Evolutionary conservation across 176 grass and related monocot species (phyloP).

Genomic region (Cenchrus purpureus): DNA sequence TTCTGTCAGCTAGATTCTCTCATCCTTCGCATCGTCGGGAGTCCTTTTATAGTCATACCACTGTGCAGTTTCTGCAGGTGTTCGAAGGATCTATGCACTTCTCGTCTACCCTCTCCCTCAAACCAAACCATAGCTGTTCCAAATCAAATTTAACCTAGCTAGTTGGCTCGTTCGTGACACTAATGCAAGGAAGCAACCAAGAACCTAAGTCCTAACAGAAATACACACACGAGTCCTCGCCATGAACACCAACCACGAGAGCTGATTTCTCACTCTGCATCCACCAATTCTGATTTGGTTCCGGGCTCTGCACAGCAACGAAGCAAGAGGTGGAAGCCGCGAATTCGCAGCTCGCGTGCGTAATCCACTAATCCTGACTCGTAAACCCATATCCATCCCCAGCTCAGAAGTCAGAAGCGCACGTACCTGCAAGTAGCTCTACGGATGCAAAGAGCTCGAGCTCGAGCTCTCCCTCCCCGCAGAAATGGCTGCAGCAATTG

Average conservation of each 20-base stretch:
- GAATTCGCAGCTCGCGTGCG: neutral
- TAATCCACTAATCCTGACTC: neutral
- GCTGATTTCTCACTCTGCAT: neutral
- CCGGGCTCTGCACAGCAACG: too few relatives aligned
- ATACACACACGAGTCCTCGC: neutral
- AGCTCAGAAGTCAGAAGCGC: neutral
- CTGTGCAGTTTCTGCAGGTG: neutral
- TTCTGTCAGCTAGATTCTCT: neutral
- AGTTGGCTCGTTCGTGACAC: neutral
- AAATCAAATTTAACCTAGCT: slow-evolving; percentile 10
- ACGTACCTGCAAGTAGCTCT: slow-evolving; percentile 1
- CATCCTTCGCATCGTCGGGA: neutral
- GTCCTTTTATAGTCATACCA: neutral
- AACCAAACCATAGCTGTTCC: too few relatives aligned
- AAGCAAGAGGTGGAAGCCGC: neutral
- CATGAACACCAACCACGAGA: neutral
- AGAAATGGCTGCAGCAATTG: slow-evolving; percentile 6
- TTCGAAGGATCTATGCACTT: neutral
- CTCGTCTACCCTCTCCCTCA: neutral
- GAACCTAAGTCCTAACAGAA: neutral
- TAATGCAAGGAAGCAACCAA: neutral
- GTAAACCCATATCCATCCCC: too few relatives aligned
- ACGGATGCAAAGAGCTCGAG: neutral
- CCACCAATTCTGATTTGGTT: neutral
- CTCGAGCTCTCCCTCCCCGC: neutral